phyloP scores from a whole-genome alignment of 2,329 filamentous ascomycete genomes.

The Metarhizium humberi region DNA sequence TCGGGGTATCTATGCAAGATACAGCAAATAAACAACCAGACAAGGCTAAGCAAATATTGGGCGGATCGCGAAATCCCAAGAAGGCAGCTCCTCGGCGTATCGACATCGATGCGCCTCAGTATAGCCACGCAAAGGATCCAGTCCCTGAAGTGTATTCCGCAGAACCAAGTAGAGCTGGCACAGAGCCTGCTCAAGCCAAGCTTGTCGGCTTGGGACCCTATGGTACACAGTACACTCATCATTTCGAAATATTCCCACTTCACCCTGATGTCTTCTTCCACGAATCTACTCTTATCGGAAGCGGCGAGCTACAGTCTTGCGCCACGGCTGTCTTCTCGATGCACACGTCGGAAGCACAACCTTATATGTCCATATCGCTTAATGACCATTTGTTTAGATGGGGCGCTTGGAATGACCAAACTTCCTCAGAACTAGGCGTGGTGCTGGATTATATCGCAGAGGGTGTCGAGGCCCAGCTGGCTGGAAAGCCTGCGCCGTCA shows the following conservation, averaged over 20 bases:
- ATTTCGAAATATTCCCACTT: conserved; percentile 55
- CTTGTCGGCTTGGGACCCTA: conserved; percentile 49
- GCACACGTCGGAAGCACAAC: conserved; percentile 15
- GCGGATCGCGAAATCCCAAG: conserved; percentile 31
- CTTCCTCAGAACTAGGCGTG: conserved; percentile 53
- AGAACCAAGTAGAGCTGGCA: conserved; percentile 5
- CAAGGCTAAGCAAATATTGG: neutral
- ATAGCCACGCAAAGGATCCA: conserved; percentile 43
- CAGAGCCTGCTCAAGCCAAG: conserved; percentile 15
- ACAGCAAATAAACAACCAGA: neutral
- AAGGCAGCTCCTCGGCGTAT: conserved; percentile 31
- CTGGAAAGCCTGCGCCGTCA: neutral
- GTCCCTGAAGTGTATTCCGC: conserved; percentile 17
- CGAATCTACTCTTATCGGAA: conserved; percentile 47
- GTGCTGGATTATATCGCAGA: conserved; percentile 51
- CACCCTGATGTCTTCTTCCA: conserved; percentile 49
- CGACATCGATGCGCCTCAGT: conserved; percentile 43
- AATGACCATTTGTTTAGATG: conserved; percentile 42
- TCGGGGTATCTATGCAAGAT: neutral
- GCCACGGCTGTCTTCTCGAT: conserved; percentile 18
- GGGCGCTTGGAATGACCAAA: conserved; percentile 46
- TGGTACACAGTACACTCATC: conserved; percentile 50
- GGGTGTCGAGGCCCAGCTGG: conserved; percentile 20
- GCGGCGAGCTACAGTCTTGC: conserved; percentile 29
- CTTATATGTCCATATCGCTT: conserved; percentile 33